Percentiles rank a stretch among this genome's conserved stretches.
These are phyloP conservation scores for Russula olivacea DNA, from an alignment of 768 basidiomycete genomes.

Conservation along the genomic window DNA sequence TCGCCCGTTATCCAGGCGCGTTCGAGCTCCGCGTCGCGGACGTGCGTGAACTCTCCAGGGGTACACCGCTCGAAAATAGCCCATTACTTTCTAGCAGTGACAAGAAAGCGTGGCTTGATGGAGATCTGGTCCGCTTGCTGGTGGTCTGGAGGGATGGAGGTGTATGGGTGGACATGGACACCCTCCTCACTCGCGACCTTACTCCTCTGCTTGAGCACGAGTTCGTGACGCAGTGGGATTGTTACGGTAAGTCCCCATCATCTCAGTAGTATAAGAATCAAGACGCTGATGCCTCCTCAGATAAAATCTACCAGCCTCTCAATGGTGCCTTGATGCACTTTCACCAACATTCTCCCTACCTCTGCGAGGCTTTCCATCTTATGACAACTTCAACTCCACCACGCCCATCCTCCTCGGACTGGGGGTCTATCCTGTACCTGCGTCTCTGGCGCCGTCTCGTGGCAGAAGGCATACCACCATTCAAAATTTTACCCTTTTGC, in stretches of 20 bases:
- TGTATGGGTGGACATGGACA: constrained; percentile 98
- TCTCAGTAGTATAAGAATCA: no score
- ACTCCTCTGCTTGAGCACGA: constrained; percentile 86
- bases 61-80: constrained; percentile 72
- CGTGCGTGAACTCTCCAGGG: constrained; percentile 56
- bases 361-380: constrained; percentile 89
- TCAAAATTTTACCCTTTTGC: constrained; percentile 92
- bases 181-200: constrained; percentile 81
- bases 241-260: constrained; percentile 62
- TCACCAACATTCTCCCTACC: constrained; percentile 83
- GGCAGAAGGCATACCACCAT: constrained; percentile 65
- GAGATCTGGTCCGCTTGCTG: constrained; percentile 84
- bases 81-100: constrained; percentile 56
- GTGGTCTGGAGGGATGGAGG: constrained; percentile 88
- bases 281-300: constrained; percentile 7
- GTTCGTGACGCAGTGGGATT: constrained; percentile 99
- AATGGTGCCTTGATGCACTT: constrained; percentile 97
- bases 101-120: constrained; percentile 87
- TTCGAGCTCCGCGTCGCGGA: constrained; percentile 70
- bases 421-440: constrained; percentile 89
- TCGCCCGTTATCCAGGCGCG: constrained; percentile 56
- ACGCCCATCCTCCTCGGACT: constrained; percentile 76
- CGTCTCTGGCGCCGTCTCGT: constrained; percentile 86
- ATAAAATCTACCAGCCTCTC: constrained; percentile 32
- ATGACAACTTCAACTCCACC: constrained; percentile 69